Evolutionary conservation across 345 rosid species (phyloP).

Genomic region (Theobroma cacao): DNA sequence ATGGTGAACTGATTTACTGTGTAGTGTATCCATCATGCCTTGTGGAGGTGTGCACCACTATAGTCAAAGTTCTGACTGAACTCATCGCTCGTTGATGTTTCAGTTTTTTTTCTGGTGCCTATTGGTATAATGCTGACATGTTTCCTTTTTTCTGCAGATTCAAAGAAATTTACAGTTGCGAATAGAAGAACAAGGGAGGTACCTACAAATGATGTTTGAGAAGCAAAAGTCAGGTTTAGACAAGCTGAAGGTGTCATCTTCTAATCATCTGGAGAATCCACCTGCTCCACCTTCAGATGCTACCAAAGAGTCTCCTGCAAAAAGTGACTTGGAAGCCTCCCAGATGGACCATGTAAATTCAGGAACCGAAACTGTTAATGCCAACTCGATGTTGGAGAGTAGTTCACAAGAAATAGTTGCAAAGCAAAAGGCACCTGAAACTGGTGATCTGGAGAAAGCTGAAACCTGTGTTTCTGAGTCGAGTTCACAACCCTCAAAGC

Average conservation of each 20-base stretch:
- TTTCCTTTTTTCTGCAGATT: slow-evolving; percentile 43
- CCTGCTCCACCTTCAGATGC: slow-evolving; percentile 23
- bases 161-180: slow-evolving; percentile 90
- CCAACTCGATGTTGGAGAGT: slow-evolving; percentile 20
- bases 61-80: neutral
- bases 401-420: slow-evolving; percentile 23
- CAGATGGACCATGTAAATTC: slow-evolving; percentile 24
- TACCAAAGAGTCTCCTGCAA: slow-evolving; percentile 30
- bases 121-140: neutral
- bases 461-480: slow-evolving; percentile 23
- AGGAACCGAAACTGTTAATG: neutral
- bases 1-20: neutral
- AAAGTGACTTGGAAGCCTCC: slow-evolving; percentile 33
- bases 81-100: neutral
- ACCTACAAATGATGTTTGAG: slow-evolving; percentile 96
- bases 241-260: slow-evolving; percentile 56
- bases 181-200: slow-evolving; percentile 94
- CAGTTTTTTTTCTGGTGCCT: neutral
- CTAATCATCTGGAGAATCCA: slow-evolving; percentile 41
- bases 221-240: slow-evolving; percentile 67
- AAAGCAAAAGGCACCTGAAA: slow-evolving; percentile 26
- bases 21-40: neutral
- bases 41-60: neutral
- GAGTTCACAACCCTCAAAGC: slow-evolving; percentile 47
- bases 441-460: slow-evolving; percentile 23